phyloP scores from a whole-genome alignment of 495 filamentous ascomycete species.

The Geoglossum glabrum region DNA sequence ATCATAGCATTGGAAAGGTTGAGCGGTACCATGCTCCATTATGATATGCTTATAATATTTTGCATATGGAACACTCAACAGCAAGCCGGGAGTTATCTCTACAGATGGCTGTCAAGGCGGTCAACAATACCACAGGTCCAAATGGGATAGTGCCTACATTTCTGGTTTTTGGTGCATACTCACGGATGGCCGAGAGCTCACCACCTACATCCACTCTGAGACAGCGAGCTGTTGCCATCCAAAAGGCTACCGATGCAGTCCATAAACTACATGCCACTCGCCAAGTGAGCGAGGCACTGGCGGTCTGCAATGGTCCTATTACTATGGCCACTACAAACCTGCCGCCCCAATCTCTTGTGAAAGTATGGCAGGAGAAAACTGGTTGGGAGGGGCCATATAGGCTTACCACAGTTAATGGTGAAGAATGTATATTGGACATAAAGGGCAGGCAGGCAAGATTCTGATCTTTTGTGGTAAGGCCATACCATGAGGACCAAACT shows the following conservation, averaged over 20 bases:
- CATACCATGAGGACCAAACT: no score
- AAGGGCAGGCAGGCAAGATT: no score
- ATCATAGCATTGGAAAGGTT: slow-evolving; percentile 12
- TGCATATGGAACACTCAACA: not conserved
- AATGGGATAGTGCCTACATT: slow-evolving; percentile 9
- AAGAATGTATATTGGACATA: not conserved
- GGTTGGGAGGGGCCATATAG: slow-evolving; percentile 8
- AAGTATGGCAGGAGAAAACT: slow-evolving; percentile 7
- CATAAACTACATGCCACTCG: slow-evolving; percentile 6
- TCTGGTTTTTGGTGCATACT: slow-evolving; percentile 10
- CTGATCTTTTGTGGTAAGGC: no score
- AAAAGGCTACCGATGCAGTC: slow-evolving; percentile 10
- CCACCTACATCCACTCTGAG: slow-evolving; percentile 1
- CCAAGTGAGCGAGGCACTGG: slow-evolving; percentile 4
- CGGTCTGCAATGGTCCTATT: slow-evolving; percentile 8
- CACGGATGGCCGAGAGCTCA: slow-evolving; percentile 3
- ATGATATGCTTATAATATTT: slow-evolving; percentile 9
- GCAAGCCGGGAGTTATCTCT: no score
- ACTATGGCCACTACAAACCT: not conserved
- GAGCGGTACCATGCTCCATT: slow-evolving; percentile 10
- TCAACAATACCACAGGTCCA: slow-evolving; percentile 10
- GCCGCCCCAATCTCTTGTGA: slow-evolving; percentile 5
- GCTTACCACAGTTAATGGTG: not conserved
- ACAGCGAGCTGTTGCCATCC: slow-evolving; percentile 4
- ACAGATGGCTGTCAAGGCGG: slow-evolving; percentile 6